Conservation (phyloP, 2,329 filamentous ascomycete species). For the Clarireedia sp. region DNA sequence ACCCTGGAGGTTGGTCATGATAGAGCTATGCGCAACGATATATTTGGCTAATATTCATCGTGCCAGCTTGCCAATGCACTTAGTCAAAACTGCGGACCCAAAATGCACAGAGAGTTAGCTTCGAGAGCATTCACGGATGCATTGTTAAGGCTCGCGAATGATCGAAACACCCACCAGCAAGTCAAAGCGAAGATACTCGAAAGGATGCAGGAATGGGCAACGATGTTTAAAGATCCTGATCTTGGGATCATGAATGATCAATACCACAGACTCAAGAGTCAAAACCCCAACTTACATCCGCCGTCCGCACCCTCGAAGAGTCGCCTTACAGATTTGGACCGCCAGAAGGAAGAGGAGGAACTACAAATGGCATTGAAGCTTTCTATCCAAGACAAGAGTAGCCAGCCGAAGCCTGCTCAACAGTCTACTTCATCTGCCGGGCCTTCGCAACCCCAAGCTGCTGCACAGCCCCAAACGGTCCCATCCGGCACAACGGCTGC, state of each 20-base stretch:
- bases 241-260: conserved; percentile 97
- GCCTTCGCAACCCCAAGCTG: conserved; percentile 33
- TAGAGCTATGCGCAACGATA: neutral
- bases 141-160: conserved; percentile 79
- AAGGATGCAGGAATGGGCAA: conserved; percentile 91
- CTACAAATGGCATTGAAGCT: conserved; percentile 91
- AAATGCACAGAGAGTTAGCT: conserved; percentile 63
- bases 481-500: conserved; percentile 86
- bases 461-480: conserved; percentile 44
- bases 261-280: conserved; percentile 74
- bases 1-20: conserved; percentile 49
- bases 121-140: conserved; percentile 81
- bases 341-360: conserved; percentile 94
- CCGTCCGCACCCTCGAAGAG: conserved; percentile 92
- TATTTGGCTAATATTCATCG: conserved; percentile 8
- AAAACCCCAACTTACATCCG: conserved; percentile 81
- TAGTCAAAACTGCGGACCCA: conserved; percentile 62
- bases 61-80: conserved; percentile 59
- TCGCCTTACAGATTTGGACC: conserved; percentile 79
- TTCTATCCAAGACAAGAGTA: conserved; percentile 80
- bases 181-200: conserved; percentile 97
- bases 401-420: conserved; percentile 37
- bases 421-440: conserved; percentile 32
- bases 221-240: conserved; percentile 89
- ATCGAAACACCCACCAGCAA: conserved; percentile 91